Percentiles rank a stretch among this genome's conserved stretches.
These are phyloP conservation scores for Samsoniella hepiali DNA, from an alignment of 2,329 filamentous ascomycete species.

Conservation along the genomic window DNA sequence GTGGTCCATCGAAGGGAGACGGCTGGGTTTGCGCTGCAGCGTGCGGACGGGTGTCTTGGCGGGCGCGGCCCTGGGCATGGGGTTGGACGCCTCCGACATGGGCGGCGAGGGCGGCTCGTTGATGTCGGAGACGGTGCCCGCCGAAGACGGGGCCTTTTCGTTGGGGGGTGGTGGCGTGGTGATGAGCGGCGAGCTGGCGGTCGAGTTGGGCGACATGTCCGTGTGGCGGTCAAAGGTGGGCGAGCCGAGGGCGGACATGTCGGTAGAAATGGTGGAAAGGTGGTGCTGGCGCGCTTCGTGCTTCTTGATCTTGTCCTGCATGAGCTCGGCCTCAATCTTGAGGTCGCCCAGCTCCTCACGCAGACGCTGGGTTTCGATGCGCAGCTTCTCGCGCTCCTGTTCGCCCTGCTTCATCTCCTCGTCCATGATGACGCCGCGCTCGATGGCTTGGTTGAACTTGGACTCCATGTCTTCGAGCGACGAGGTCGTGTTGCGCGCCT, in stretches of 20 bases:
- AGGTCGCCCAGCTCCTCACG: conserved; percentile 89
- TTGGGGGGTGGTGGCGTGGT: conserved; percentile 78
- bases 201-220: conserved; percentile 74
- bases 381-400: conserved; percentile 81
- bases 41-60: conserved; percentile 34
- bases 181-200: conserved; percentile 85
- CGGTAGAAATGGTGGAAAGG: conserved; percentile 57
- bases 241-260: conserved; percentile 62
- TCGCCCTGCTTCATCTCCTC: conserved; percentile 91
- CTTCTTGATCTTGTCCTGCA: conserved; percentile 88
- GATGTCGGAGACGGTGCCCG: conserved; percentile 58
- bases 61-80: conserved; percentile 50
- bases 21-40: conserved; percentile 41
- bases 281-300: conserved; percentile 49
- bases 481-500: conserved; percentile 91
- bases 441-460: conserved; percentile 93
- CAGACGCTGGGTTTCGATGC: conserved; percentile 86
- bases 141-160: conserved; percentile 57
- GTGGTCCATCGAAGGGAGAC: conserved; percentile 53
- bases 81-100: conserved; percentile 78
- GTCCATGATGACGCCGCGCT: conserved; percentile 87
- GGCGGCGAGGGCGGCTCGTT: conserved; percentile 90
- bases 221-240: conserved; percentile 70
- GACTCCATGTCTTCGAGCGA: conserved; percentile 95
- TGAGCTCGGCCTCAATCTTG: conserved; percentile 91